These are phyloP conservation scores for Excoecaria cochinchinensis DNA, from an alignment of 345 rosid species.

Conservation along the genomic window DNA sequence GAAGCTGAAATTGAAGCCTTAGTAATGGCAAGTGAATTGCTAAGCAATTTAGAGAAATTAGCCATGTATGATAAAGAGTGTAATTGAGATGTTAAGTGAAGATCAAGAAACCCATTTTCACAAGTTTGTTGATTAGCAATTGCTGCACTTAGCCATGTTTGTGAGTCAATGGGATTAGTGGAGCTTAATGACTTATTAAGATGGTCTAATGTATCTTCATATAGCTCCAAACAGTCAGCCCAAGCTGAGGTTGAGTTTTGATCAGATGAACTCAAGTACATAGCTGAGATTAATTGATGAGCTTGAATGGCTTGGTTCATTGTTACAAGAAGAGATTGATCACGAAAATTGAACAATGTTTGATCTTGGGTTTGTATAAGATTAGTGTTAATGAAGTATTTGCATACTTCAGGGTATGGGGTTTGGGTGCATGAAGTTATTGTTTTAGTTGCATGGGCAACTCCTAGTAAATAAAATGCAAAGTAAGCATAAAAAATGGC, in stretches of 20 bases:
- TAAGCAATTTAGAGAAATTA: slow-evolving; percentile 60
- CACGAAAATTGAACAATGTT: slow-evolving; percentile 35
- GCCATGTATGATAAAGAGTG: slow-evolving; percentile 36
- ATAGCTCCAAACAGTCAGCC: slow-evolving; percentile 48
- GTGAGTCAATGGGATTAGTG: slow-evolving; percentile 42
- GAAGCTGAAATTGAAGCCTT: slow-evolving; percentile 31
- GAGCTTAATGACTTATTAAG: slow-evolving; percentile 56
- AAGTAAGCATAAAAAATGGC: slow-evolving; percentile 16
- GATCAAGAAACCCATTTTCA: slow-evolving; percentile 64
- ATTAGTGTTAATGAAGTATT: slow-evolving; percentile 28
- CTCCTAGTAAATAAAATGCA: slow-evolving; percentile 12
- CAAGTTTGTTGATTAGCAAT: slow-evolving; percentile 72
- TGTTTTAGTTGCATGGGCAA: slow-evolving; percentile 21
- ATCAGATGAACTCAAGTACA: slow-evolving; percentile 42
- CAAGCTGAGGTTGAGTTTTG: slow-evolving; percentile 53
- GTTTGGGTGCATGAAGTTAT: slow-evolving; percentile 19
- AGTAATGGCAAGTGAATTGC: slow-evolving; percentile 71
- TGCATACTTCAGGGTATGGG: slow-evolving; percentile 47
- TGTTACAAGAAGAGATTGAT: slow-evolving; percentile 48
- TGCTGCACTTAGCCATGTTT: slow-evolving; percentile 77
- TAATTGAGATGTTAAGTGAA: slow-evolving; percentile 36
- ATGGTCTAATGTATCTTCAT: slow-evolving; percentile 47
- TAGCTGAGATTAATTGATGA: slow-evolving; percentile 39
- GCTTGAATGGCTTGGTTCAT: slow-evolving; percentile 52
- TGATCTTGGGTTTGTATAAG: slow-evolving; percentile 8